Base-by-base conservation (phyloP, 2,329 filamentous ascomycete species). In the Didymella pomorum region DNA sequence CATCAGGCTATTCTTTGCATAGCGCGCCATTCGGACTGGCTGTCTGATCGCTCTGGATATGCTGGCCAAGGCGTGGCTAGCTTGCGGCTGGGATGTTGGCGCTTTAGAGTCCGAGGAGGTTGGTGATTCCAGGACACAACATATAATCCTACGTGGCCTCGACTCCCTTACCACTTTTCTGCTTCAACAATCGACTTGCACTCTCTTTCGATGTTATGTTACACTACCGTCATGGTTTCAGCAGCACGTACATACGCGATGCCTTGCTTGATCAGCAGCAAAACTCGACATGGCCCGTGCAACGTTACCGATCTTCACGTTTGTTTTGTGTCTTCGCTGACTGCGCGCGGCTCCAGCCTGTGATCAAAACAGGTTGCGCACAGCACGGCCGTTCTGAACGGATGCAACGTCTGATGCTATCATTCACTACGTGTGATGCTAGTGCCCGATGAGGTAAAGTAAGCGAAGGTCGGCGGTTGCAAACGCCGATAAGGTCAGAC, bases 401-500 rank as follows among this genome's bases (percentile, higher is more conserved):
- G 21, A 52, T 37, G 44, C 49, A 52, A 37, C 50, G 18, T 53
- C 26, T 45, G 39, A 25, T 49, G 23, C 49, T 35, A 12, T 26
- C 51, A 35, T 50, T 50, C 39, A 54, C 50, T 35, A n/a, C n/a
- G n/a, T n/a, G n/a, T n/a, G n/a, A n/a, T n/a, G 16, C 45, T 50
- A 29, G 21, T 23, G 44, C 31, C 49, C 18, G 6, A 50, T 45
- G 26, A 42, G 21, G 50, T 29, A 21, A 28, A 33, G n/a, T 37
- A 28, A 50, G 56, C 50, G 42, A 44, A 21, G 12, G 45, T 58
- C 56, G 56, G 56, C 16, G 41, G 12, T 46, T 47, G 5, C 9
- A 39, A n/a, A 35, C 7, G 26, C 56, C 56, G 56, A 58, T 28
- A 50, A 26, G 4, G 56, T 58, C 37, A 58, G 51, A 46, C 46